Evolutionary conservation across 1,284 basidiomycete species (phyloP).

Genomic region (Golubevia sp.): DNA sequence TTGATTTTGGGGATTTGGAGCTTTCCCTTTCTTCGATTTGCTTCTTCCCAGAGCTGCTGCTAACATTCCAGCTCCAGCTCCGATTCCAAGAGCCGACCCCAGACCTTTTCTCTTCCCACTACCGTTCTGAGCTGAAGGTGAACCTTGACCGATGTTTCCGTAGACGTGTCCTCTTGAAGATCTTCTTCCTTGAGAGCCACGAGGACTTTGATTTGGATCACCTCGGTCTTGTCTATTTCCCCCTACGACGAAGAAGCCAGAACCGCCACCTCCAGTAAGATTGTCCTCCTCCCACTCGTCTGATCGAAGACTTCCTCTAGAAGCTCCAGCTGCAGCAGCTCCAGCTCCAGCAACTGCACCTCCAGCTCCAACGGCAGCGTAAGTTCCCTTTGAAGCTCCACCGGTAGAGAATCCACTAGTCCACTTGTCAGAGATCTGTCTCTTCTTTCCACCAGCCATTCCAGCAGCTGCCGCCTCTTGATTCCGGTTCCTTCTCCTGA

Average conservation of each 20-base stretch:
- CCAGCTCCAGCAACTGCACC: slow-evolving; percentile 7
- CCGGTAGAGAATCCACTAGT: slow-evolving; percentile 15
- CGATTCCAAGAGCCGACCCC: neutral
- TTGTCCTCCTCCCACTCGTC: slow-evolving; percentile 41
- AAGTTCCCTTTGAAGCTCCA: slow-evolving; percentile 18
- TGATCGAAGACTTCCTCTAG: slow-evolving; percentile 18
- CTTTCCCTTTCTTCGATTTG: neutral
- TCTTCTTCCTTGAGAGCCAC: neutral
- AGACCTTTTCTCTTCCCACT: neutral
- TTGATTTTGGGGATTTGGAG: neutral
- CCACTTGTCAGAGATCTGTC: slow-evolving; percentile 1
- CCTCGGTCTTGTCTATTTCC: slow-evolving; percentile 4
- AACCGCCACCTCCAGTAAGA: slow-evolving; percentile 22
- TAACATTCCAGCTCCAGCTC: neutral
- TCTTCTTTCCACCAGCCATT: slow-evolving; percentile 12
- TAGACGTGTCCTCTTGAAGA: neutral
- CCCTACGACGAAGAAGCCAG: slow-evolving; percentile 39
- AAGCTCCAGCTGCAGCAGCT: slow-evolving; percentile 8
- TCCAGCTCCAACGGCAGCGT: slow-evolving; percentile 19
- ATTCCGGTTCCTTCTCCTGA: slow-evolving; percentile 20
- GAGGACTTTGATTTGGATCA: neutral
- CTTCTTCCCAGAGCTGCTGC: neutral
- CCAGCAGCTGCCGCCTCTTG: slow-evolving; percentile 12
- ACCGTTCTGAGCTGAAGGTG: neutral
- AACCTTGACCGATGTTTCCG: neutral